These are phyloP conservation scores for Stipa capillata DNA, from an alignment of 176 grass and related monocot species.

Conservation along the genomic window DNA sequence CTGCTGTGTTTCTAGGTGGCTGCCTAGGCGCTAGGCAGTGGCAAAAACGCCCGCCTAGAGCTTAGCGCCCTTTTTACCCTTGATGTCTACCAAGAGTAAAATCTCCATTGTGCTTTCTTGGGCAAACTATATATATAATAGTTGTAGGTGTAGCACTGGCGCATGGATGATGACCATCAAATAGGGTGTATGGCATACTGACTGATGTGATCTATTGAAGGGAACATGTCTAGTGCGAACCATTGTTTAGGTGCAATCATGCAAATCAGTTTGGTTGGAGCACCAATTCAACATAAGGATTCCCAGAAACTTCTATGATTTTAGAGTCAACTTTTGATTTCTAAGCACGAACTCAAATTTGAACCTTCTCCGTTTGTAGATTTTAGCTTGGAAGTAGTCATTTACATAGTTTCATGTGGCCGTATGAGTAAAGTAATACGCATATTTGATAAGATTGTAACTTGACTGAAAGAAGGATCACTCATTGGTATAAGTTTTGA, in stretches of 20 bases:
- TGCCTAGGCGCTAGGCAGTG: no score
- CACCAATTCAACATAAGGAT: not conserved
- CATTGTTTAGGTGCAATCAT: not conserved
- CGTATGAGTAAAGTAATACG: not conserved
- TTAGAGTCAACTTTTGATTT: not conserved
- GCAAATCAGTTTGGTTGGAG: not conserved
- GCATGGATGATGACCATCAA: not conserved
- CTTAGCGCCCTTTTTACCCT: no score
- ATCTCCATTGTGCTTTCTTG: not conserved
- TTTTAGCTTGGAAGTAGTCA: not conserved
- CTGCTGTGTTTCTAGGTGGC: no score
- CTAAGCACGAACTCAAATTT: not conserved
- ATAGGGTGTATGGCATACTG: not conserved
- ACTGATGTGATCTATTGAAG: not conserved
- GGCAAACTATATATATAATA: not conserved
- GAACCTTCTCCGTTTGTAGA: not conserved
- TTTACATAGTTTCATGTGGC: not conserved
- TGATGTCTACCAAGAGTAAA: not conserved
- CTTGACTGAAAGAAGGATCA: not conserved
- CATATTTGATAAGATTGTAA: not conserved
- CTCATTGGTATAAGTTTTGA: no score
- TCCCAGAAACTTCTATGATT: not conserved
- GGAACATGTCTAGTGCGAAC: not conserved
- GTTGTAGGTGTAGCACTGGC: not conserved
- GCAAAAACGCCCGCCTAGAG: no score